phyloP scores from a whole-genome alignment of 2,329 filamentous ascomycete genomes.

The Neonectria coccinea region DNA sequence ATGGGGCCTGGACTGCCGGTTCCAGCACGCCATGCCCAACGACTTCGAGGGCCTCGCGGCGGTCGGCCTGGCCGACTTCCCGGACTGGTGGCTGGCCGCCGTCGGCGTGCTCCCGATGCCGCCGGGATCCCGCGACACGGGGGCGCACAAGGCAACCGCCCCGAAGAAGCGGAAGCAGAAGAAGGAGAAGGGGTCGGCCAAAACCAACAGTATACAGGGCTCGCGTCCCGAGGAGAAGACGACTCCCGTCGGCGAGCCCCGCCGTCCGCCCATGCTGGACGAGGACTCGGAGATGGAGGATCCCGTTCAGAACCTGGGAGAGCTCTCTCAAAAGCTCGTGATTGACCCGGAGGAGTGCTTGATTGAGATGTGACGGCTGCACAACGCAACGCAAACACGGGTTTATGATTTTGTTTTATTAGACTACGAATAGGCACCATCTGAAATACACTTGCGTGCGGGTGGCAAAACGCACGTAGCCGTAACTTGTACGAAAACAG shows the following conservation, averaged over 20 bases:
- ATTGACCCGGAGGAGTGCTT: constrained; percentile 23
- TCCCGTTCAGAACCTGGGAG: too few species aligned
- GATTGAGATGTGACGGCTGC: constrained; percentile 28
- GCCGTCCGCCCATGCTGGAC: constrained; percentile 8
- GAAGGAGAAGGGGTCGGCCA: constrained; percentile 18
- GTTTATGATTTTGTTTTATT: too few species aligned
- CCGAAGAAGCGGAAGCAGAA: constrained; percentile 27
- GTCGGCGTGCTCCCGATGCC: constrained; percentile 35
- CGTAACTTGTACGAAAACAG: not conserved
- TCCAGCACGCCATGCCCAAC: constrained; percentile 62
- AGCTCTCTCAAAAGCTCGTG: not conserved
- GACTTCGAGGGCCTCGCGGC: constrained; percentile 51
- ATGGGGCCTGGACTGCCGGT: constrained; percentile 58
- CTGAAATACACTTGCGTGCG: not conserved
- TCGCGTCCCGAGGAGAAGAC: not conserved
- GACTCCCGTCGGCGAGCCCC: not conserved
- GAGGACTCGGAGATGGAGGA: constrained; percentile 9
- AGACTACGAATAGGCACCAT: not conserved
- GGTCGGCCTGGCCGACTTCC: constrained; percentile 57
- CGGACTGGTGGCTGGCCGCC: constrained; percentile 56
- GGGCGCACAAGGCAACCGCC: constrained; percentile 15
- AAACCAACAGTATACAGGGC: not conserved
- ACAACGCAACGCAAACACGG: not conserved
- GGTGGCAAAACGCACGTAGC: not conserved
- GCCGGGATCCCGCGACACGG: constrained; percentile 8